A percentile compares a stretch with the other conserved stretches of the same genome.
phyloP scores from a whole-genome alignment of 2,329 filamentous ascomycete genomes.

The Tolypocladium tropicale region DNA sequence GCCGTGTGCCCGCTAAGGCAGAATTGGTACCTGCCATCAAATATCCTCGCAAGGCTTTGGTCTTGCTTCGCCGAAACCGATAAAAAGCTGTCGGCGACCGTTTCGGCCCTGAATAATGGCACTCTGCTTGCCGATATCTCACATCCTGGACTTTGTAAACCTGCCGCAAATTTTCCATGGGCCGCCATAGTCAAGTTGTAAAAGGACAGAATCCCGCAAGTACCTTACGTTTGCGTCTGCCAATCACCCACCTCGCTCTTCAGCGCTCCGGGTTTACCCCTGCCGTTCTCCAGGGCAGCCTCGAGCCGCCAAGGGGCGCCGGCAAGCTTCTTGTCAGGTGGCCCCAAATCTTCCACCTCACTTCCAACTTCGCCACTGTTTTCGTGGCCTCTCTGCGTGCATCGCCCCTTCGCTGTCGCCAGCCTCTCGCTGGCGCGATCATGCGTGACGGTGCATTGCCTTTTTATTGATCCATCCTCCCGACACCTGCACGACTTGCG shows the following conservation, averaged over 20 bases:
- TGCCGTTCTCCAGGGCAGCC: not conserved
- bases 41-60: no score
- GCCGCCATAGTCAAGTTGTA: no score
- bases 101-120: not conserved
- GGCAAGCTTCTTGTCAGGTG: not conserved
- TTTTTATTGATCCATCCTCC: not conserved
- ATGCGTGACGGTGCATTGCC: not conserved
- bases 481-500: not conserved
- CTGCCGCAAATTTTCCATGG: not conserved
- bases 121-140: not conserved
- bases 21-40: no score
- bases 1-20: no score
- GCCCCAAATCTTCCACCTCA: not conserved
- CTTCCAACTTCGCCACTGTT: constrained; percentile 10
- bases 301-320: not conserved
- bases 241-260: not conserved
- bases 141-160: no score
- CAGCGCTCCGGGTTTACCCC: not conserved
- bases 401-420: constrained; percentile 2
- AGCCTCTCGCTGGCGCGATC: not conserved
- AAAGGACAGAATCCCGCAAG: no score
- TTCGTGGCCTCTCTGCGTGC: constrained; percentile 9
- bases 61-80: no score
- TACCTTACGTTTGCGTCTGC: not conserved
- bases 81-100: no score